phyloP scores from a whole-genome alignment of 805 yeast genomes.

The Brettanomyces naardenensis region DNA sequence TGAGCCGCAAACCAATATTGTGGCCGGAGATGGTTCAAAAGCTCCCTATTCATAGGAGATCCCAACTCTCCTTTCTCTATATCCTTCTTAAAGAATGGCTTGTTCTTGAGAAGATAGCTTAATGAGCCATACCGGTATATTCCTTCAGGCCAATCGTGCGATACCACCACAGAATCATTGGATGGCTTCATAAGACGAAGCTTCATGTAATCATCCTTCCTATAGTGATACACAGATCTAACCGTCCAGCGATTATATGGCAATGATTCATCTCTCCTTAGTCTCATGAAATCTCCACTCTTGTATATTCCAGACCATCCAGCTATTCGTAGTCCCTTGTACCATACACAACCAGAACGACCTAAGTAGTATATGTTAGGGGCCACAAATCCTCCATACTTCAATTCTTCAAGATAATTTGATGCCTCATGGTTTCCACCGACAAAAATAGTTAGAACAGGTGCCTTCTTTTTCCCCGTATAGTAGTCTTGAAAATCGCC shows the following conservation, averaged over 20 bases:
- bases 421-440: conserved; percentile 97
- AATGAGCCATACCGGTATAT: conserved; percentile 59
- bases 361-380: conserved; percentile 84
- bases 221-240: conserved; percentile 65
- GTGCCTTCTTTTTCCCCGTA: conserved; percentile 51
- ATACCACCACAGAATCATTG: conserved; percentile 46
- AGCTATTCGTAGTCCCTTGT: conserved; percentile 65
- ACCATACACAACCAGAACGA: conserved; percentile 64
- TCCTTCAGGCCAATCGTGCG: conserved; percentile 95
- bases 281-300: conserved; percentile 34
- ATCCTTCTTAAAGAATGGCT: conserved; percentile 65
- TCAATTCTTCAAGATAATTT: conserved; percentile 61
- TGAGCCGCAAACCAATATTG: conserved; percentile 84
- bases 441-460: conserved; percentile 69
- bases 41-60: conserved; percentile 52
- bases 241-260: conserved; percentile 43
- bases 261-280: conserved; percentile 30
- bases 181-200: conserved; percentile 32
- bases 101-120: conserved; percentile 39
- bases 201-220: conserved; percentile 55
- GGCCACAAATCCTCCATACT: conserved; percentile 90
- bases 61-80: conserved; percentile 57
- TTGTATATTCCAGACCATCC: conserved; percentile 85
- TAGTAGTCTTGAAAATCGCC: conserved; percentile 82
- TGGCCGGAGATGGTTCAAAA: conserved; percentile 53